phyloP scores from a whole-genome alignment of 2,329 filamentous ascomycete genomes.

The Apiospora saccharicola region DNA sequence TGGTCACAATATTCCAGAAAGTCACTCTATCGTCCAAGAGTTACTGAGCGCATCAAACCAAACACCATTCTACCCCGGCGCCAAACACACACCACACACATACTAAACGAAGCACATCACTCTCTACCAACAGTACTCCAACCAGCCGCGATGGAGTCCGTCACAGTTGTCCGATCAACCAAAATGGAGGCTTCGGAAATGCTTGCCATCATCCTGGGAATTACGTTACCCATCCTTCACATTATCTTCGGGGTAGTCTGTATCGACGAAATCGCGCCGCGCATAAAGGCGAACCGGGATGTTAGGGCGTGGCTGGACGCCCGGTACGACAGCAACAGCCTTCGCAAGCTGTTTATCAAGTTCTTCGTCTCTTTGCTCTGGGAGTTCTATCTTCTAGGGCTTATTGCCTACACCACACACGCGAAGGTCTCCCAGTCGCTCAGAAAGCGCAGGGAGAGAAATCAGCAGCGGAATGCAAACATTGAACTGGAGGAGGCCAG shows the following conservation, averaged over 20 bases:
- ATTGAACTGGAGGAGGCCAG: background rate
- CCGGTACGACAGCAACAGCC: background rate
- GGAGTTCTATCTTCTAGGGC: background rate
- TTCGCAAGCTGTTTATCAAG: background rate
- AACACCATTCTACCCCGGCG: background rate
- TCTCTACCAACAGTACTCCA: background rate
- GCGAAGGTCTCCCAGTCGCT: background rate
- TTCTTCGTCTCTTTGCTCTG: background rate
- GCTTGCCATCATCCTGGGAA: background rate
- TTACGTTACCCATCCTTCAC: background rate
- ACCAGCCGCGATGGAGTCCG: background rate
- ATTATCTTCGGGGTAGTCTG: background rate
- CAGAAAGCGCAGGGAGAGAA: background rate
- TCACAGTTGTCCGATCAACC: too few species aligned
- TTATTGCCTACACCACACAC: background rate
- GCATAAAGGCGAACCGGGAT: background rate
- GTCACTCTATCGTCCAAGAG: background rate
- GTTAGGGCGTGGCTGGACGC: background rate
- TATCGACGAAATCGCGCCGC: background rate
- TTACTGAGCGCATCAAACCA: background rate
- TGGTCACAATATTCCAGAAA: background rate
- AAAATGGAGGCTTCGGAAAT: background rate
- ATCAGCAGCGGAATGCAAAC: background rate
- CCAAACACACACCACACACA: background rate
- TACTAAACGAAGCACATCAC: background rate